Percentiles rank a stretch among this genome's conserved stretches.
Evolutionary conservation across 2,329 filamentous ascomycete genomes (phyloP).

Genomic region (Pestalotiopsis sp.): DNA sequence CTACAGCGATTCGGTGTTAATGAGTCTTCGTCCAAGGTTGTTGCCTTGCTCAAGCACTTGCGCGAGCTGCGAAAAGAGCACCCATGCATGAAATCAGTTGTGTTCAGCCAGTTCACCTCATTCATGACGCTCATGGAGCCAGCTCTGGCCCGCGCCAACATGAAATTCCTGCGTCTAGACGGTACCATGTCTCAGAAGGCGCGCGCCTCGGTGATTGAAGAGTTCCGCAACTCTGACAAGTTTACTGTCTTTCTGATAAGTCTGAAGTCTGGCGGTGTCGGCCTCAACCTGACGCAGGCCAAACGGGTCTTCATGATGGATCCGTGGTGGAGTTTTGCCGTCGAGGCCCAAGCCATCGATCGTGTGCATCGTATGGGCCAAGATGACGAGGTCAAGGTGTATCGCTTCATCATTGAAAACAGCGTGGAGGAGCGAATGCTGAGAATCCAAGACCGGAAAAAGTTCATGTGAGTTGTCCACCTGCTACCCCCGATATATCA

Average conservation of each 20-base stretch:
- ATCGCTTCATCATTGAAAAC: slow-evolving; percentile 83
- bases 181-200: slow-evolving; percentile 87
- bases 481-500: not conserved
- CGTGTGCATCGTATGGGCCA: slow-evolving; percentile 98
- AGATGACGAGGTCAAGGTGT: slow-evolving; percentile 80
- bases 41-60: slow-evolving; percentile 76
- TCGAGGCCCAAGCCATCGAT: slow-evolving; percentile 97
- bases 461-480: slow-evolving; percentile 76
- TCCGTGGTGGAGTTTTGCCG: slow-evolving; percentile 98
- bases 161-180: slow-evolving; percentile 85
- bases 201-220: slow-evolving; percentile 74
- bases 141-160: slow-evolving; percentile 70
- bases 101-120: slow-evolving; percentile 95
- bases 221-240: slow-evolving; percentile 66
- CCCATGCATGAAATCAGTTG: slow-evolving; percentile 80
- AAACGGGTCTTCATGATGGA: slow-evolving; percentile 98
- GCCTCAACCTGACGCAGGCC: slow-evolving; percentile 87
- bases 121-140: slow-evolving; percentile 91
- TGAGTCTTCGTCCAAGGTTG: slow-evolving; percentile 86
- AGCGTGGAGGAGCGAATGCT: slow-evolving; percentile 97
- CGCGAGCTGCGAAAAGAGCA: slow-evolving; percentile 67
- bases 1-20: slow-evolving; percentile 63
- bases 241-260: slow-evolving; percentile 81
- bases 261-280: slow-evolving; percentile 88
- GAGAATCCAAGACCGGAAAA: slow-evolving; percentile 91